These are phyloP conservation scores for Erodium trifolium DNA, from an alignment of 441 rosid genomes.

Conservation along the genomic window DNA sequence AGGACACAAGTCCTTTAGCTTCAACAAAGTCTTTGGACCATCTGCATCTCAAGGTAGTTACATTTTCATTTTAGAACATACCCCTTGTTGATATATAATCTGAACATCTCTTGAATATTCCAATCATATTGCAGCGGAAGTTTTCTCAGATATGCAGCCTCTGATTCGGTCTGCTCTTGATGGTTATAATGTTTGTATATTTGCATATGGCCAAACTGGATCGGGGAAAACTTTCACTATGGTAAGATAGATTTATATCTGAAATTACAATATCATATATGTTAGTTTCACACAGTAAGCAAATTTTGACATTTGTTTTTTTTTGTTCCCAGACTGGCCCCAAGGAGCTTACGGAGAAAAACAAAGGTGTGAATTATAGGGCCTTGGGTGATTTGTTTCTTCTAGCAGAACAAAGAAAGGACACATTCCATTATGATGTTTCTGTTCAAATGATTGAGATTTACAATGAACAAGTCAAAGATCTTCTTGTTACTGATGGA, in stretches of 20 bases:
- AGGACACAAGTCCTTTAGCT: constrained; percentile 62
- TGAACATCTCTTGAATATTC: constrained; percentile 15
- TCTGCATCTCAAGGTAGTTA: constrained; percentile 75
- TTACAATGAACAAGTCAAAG: constrained; percentile 23
- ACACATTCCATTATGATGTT: constrained; percentile 60
- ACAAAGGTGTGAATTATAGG: constrained; percentile 81
- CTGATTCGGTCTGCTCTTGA: constrained; percentile 82
- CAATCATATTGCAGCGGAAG: constrained; percentile 60
- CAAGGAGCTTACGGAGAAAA: constrained; percentile 64
- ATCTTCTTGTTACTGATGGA: constrained; percentile 81
- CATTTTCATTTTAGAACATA: constrained; percentile 4
- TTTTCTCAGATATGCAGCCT: constrained; percentile 87
- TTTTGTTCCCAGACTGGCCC: constrained; percentile 62
- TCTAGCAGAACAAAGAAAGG: constrained; percentile 77
- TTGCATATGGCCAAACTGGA: constrained; percentile 95
- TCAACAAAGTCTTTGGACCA: constrained; percentile 92
- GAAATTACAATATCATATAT: constrained; percentile 9
- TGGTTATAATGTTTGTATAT: constrained; percentile 89
- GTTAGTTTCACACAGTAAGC: constrained; percentile 8
- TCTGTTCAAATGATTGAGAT: constrained; percentile 98
- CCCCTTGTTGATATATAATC: constrained; percentile 1
- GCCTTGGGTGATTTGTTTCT: constrained; percentile 81
- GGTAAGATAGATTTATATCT: constrained; percentile 38
- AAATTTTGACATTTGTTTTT: constrained; percentile 14
- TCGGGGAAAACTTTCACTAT: constrained; percentile 87